Conservation (phyloP, 352 stramenopile genomes). For the Globisporangium sylvaticum region DNA sequence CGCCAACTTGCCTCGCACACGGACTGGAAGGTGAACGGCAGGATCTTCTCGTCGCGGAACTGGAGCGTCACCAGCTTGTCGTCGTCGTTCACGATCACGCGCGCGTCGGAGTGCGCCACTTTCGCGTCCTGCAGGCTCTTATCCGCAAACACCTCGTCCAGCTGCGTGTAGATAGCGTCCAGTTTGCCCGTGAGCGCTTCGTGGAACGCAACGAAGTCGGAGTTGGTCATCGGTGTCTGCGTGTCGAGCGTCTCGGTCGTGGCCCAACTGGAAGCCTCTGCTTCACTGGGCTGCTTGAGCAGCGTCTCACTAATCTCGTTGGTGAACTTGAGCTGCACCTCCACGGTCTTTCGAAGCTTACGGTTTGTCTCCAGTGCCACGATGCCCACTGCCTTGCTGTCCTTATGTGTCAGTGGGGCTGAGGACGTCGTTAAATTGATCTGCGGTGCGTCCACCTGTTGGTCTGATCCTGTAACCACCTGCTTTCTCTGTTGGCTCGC, state of each 20-base stretch:
- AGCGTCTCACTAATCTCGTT: neutral
- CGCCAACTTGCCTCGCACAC: slow-evolving; percentile 8
- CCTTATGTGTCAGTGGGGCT: neutral
- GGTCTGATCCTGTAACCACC: too few species aligned
- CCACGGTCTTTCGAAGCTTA: slow-evolving; percentile 5
- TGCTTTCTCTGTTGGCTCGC: neutral
- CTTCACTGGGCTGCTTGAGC: neutral
- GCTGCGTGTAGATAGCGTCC: slow-evolving; percentile 10
- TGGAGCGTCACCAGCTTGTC: slow-evolving; percentile 6
- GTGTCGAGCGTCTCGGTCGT: slow-evolving; percentile 3
- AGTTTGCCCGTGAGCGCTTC: slow-evolving; percentile 3
- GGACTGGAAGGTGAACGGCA: slow-evolving; percentile 12
- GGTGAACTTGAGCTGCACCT: slow-evolving; percentile 1
- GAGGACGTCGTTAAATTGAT: neutral
- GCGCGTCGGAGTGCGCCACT: neutral
- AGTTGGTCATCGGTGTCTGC: neutral
- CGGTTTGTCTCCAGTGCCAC: slow-evolving; percentile 7
- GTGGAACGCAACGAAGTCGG: slow-evolving; percentile 3
- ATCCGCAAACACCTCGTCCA: slow-evolving; percentile 6
- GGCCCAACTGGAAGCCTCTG: neutral
- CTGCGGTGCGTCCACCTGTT: too few species aligned
- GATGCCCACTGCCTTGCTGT: neutral
- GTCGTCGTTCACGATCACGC: neutral
- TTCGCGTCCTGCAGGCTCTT: neutral
- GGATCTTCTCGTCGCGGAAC: slow-evolving; percentile 9